phyloP scores from a whole-genome alignment of 1,139 yeast species.

The Hemisphaericaspora lyxosophila region DNA sequence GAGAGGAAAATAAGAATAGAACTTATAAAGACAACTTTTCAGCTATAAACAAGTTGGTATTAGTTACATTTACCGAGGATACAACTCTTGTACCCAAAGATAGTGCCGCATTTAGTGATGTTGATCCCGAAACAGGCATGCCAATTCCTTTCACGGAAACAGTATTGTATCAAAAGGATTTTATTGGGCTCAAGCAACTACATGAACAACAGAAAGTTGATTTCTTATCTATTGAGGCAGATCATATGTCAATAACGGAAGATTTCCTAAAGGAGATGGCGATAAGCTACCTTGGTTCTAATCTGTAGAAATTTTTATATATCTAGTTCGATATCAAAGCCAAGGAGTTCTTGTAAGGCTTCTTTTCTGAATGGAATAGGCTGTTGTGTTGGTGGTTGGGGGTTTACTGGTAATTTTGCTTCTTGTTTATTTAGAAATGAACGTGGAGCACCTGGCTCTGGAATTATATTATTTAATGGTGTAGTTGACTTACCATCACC shows the following conservation, averaged over 20 bases:
- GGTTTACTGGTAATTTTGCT: neutral
- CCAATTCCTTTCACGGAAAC: slow-evolving; percentile 52
- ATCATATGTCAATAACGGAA: slow-evolving; percentile 65
- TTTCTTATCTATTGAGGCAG: slow-evolving; percentile 55
- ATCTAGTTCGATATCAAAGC: slow-evolving; percentile 11
- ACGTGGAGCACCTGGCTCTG: too few species aligned
- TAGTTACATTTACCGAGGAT: slow-evolving; percentile 62
- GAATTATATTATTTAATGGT: too few species aligned
- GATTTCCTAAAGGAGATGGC: slow-evolving; percentile 43
- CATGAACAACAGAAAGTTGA: slow-evolving; percentile 43
- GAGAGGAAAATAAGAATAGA: slow-evolving; percentile 19
- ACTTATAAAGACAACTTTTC: slow-evolving; percentile 45
- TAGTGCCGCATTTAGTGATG: slow-evolving; percentile 65
- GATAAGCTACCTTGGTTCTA: slow-evolving; percentile 31
- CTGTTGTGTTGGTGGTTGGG: neutral
- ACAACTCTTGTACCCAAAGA: slow-evolving; percentile 71
- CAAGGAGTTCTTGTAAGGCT: slow-evolving; percentile 9
- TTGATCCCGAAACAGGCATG: slow-evolving; percentile 42
- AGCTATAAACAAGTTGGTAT: slow-evolving; percentile 50
- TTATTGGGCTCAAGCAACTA: slow-evolving; percentile 58
- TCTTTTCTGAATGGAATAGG: neutral
- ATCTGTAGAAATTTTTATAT: slow-evolving; percentile 11
- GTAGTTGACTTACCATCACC: too few species aligned
- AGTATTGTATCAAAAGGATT: slow-evolving; percentile 48
- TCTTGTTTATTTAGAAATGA: too few species aligned